A percentile compares a stretch with the other conserved stretches of the same genome.
Evolutionary conservation across 73 alveolate genomes (phyloP).

Genomic region (Paramecium caudatum): DNA sequence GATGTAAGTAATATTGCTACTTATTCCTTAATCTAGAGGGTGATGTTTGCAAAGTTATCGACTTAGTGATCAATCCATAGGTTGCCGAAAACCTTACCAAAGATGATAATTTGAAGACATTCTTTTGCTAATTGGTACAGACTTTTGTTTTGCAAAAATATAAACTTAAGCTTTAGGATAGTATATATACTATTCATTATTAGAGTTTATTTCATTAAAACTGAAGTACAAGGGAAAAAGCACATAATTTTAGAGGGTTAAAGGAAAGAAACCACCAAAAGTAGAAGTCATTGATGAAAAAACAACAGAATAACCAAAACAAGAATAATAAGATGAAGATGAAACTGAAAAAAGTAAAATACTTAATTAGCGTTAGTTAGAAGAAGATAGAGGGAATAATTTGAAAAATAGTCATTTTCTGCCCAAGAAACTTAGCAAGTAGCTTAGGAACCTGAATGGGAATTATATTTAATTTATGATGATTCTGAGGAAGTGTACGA

Average conservation of each 20-base stretch:
- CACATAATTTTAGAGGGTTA: conserved; percentile 74
- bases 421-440: background rate
- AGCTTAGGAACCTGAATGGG: conserved; percentile 70
- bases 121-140: conserved; percentile 67
- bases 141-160: conserved; percentile 72
- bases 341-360: conserved; percentile 72
- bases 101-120: conserved; percentile 63
- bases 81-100: conserved; percentile 72
- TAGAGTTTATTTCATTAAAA: conserved; percentile 72
- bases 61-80: conserved; percentile 75
- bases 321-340: conserved; percentile 63
- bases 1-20: conserved; percentile 70
- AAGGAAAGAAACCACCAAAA: conserved; percentile 82
- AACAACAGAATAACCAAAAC: conserved; percentile 63
- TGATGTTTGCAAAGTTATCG: conserved; percentile 77
- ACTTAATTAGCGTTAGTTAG: background rate
- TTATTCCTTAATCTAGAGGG: conserved; percentile 71
- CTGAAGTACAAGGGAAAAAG: conserved; percentile 79
- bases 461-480: conserved; percentile 31
- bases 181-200: background rate
- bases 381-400: conserved; percentile 7
- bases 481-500: conserved; percentile 71
- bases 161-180: conserved; percentile 69
- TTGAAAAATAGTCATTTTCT: background rate
- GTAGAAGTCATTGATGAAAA: conserved; percentile 73